Percentiles rank a stretch among this genome's conserved stretches.
These are phyloP conservation scores for Fusarium gaditjirri DNA, from an alignment of 2,329 filamentous ascomycete genomes.

Conservation along the genomic window DNA sequence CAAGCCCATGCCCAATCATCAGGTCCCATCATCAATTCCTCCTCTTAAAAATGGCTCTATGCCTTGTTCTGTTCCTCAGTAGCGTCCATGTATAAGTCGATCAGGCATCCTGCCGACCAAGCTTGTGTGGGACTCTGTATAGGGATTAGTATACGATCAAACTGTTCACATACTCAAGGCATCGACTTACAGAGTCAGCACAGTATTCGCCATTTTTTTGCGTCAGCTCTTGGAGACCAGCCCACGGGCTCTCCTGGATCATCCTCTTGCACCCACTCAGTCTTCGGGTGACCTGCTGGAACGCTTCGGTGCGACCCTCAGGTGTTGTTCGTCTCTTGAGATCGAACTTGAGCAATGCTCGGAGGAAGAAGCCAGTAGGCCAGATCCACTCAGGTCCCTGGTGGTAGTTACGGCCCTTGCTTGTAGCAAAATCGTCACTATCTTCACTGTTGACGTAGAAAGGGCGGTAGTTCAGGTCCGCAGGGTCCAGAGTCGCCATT, in stretches of 20 bases:
- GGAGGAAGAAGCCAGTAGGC: slow-evolving; percentile 95
- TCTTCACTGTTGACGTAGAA: slow-evolving; percentile 97
- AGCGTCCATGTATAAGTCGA: slow-evolving; percentile 96
- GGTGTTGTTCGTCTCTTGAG: slow-evolving; percentile 69
- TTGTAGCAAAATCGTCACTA: slow-evolving; percentile 87
- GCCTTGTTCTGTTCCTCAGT: slow-evolving; percentile 59
- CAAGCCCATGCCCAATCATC: slow-evolving; percentile 20
- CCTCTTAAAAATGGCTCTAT: slow-evolving; percentile 16
- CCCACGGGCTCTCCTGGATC: slow-evolving; percentile 85
- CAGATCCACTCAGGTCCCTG: slow-evolving; percentile 98
- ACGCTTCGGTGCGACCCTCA: slow-evolving; percentile 82
- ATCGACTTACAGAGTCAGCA: slow-evolving; percentile 78
- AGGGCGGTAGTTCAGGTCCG: slow-evolving; percentile 91
- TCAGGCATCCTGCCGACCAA: slow-evolving; percentile 94
- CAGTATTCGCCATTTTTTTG: slow-evolving; percentile 89
- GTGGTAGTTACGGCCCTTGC: slow-evolving; percentile 97
- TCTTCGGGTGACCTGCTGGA: slow-evolving; percentile 91
- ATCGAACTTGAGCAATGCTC: slow-evolving; percentile 91
- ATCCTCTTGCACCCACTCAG: slow-evolving; percentile 86
- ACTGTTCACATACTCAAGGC: background rate
- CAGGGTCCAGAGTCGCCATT: slow-evolving; percentile 95
- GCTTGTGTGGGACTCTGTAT: slow-evolving; percentile 88
- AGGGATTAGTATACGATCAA: slow-evolving; percentile 17
- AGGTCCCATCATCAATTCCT: slow-evolving; percentile 6
- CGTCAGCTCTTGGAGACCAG: slow-evolving; percentile 90